phyloP scores from a whole-genome alignment of 768 basidiomycete genomes.

The Rhodotorula kratochvilovae region DNA sequence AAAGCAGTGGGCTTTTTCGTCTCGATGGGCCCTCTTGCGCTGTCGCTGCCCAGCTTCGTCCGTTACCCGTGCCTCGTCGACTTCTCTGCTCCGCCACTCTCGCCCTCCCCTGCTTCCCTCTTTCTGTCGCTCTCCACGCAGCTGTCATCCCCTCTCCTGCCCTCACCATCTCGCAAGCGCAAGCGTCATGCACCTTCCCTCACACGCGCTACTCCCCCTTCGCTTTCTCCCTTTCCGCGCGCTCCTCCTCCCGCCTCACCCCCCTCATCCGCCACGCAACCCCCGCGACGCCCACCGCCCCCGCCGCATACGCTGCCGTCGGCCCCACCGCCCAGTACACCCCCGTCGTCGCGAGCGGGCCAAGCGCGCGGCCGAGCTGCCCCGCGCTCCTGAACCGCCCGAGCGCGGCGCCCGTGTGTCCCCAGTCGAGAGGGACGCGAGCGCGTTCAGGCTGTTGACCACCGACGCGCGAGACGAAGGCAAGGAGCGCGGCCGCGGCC shows the following conservation, averaged over 20 bases:
- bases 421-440: conserved; percentile 75
- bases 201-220: not conserved
- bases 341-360: conserved; percentile 71
- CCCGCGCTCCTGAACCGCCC: conserved; percentile 87
- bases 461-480: conserved; percentile 94
- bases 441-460: conserved; percentile 84
- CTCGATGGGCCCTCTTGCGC: no score
- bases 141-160: no score
- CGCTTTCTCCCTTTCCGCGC: not conserved
- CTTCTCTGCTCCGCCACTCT: no score
- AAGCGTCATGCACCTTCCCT: no score
- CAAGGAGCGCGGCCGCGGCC: conserved; percentile 73
- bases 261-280: not conserved
- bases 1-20: no score
- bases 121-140: no score
- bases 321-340: conserved; percentile 28
- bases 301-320: conserved; percentile 13
- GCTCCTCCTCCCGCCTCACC: not conserved
- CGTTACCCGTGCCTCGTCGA: no score
- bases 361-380: conserved; percentile 86
- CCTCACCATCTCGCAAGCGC: no score
- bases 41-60: no score
- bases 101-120: no score
- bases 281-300: not conserved
- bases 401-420: conserved; percentile 73